Percentiles rank a stretch among this genome's conserved stretches.
Evolutionary conservation across 176 grass and related monocot species (phyloP).

Genomic region (Puccinellia tenuiflora): DNA sequence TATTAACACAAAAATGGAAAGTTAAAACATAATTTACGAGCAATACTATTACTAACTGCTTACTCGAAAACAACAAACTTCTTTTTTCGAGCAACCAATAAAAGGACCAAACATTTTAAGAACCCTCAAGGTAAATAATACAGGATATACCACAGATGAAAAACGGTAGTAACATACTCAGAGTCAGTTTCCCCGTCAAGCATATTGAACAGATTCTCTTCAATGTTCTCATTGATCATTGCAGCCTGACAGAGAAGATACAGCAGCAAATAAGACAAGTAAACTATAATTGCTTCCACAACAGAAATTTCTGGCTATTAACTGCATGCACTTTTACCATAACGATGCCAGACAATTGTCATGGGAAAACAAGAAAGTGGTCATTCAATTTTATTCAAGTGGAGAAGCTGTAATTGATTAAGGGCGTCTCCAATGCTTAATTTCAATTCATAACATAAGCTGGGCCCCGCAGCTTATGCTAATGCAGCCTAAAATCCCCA

Average conservation of each 20-base stretch:
- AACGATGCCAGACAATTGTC: background rate
- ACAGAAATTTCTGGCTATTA: background rate
- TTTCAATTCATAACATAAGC: too few species aligned
- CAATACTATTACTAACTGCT: background rate
- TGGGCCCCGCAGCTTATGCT: too few species aligned
- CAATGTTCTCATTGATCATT: constrained; percentile 78
- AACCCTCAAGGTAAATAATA: background rate
- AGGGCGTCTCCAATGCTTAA: too few species aligned
- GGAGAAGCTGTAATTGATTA: background rate
- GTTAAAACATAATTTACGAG: background rate
- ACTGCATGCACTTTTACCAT: background rate
- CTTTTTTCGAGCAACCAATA: background rate
- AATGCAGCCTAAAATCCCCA: too few species aligned
- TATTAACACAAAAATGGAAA: background rate
- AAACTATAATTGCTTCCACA: background rate
- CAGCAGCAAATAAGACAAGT: background rate
- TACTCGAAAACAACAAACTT: background rate
- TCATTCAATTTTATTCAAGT: background rate
- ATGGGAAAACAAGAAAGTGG: background rate
- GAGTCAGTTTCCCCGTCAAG: constrained; percentile 98
- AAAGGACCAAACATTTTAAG: background rate
- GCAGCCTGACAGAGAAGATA: constrained; percentile 56
- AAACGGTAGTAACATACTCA: constrained; percentile 68
- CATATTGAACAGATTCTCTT: constrained; percentile 93
- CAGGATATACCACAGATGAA: background rate